Evolutionary conservation across 2,329 filamentous ascomycete genomes (phyloP), one percentile per base, ranked within the genome.

Genomic region (Diaporthe capsici): DNA sequence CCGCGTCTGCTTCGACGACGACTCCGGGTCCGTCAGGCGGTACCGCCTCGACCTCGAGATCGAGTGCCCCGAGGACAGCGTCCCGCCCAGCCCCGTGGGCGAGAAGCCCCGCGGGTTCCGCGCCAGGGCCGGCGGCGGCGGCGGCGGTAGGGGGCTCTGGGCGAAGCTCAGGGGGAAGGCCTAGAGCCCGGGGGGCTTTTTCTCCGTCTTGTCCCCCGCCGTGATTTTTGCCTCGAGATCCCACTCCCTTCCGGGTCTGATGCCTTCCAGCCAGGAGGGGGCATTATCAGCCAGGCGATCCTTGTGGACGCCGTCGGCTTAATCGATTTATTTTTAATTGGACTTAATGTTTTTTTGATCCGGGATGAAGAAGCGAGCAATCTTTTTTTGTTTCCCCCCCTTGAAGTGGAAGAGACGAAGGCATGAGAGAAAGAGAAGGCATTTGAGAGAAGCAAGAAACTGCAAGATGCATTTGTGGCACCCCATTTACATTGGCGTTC

Each of bases 1-100:
- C 55, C 87, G 88, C 67, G 82, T 91, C 17, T 85, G 86, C 2
- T 92, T 92, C 75, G 90, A 92, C 78, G 90, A 92, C 79, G 91
- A 93, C 81, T 84, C 87, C 1, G 91, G 91, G 28, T 93, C 91
- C 75, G 91, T 93, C 75, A 86, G 91, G 22, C 86, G 91, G 22
- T 93, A 93, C 81, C 85, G 91, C 6, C 84, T 93, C 4, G 88
- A 90, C 53, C 84, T 93, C 49, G 87, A 87, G 22, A 85, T 86
- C 49, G 80, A 83, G 58, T 72, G 71, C 22, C 74, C 65, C 34
- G 80, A 63, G 44, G 78, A 82, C 39, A 73, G 73, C 68, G 75
- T 77, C 28, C 75, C 75, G 47, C 75, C 75, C 28, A 77, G 73
- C 47, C 75, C 75, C 37, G 75, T 67, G 20, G 75, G 75, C 7